Evolutionary conservation across 257 asterid genomes (phyloP).

Genomic region (Jaltomata sinuosa): DNA sequence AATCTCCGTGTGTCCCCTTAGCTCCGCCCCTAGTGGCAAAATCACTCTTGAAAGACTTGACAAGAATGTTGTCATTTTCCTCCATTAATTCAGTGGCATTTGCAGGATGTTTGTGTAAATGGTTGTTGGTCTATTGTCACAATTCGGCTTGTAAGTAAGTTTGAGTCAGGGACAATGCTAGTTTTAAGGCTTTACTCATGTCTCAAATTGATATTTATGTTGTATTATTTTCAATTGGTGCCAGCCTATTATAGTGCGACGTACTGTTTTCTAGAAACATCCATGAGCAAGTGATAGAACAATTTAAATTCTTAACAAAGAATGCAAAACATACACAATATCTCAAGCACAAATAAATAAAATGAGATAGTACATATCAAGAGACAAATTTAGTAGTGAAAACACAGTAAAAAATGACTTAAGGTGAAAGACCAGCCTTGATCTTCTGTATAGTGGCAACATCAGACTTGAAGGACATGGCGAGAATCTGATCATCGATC

Average conservation of each 20-base stretch:
- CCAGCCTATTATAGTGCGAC: not conserved
- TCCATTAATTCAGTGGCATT: not conserved
- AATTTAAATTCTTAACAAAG: not conserved
- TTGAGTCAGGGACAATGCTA: not conserved
- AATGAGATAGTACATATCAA: not conserved
- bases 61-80: not conserved
- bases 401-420: not conserved
- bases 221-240: not conserved
- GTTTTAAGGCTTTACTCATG: not conserved
- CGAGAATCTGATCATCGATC: not conserved
- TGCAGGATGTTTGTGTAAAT: not conserved
- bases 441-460: not conserved
- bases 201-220: not conserved
- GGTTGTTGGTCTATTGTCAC: not conserved
- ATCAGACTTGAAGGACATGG: not conserved
- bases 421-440: conserved; percentile 2
- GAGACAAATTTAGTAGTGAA: not conserved
- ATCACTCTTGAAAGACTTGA: not conserved
- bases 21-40: too few species aligned
- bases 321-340: too few species aligned
- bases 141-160: not conserved
- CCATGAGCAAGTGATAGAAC: not conserved
- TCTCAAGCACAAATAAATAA: too few species aligned
- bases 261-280: not conserved
- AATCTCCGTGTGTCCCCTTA: too few species aligned